phyloP scores from a whole-genome alignment of 208 protist genomes.

The Acanthamoeba healyi region DNA sequence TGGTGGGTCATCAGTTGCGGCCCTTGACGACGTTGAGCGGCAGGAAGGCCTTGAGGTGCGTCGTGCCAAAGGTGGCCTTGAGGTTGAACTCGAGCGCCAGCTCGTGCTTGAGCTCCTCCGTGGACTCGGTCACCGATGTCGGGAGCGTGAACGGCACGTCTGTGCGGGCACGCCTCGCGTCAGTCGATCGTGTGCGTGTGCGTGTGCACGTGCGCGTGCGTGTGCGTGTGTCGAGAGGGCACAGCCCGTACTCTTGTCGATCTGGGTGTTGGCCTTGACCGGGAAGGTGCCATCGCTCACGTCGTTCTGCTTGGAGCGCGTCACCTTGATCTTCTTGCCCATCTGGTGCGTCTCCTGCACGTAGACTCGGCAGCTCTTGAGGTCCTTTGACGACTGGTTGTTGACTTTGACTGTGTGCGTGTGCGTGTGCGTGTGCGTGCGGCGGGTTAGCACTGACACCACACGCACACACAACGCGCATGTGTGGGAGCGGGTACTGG shows the following conservation, averaged over 20 bases:
- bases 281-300: conserved; percentile 47
- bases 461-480: too few species aligned
- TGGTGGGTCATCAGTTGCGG: background rate
- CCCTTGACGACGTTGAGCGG: conserved; percentile 30
- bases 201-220: background rate
- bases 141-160: conserved; percentile 29
- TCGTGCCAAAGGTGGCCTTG: conserved; percentile 48
- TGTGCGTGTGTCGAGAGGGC: background rate
- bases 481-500: background rate
- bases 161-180: too few species aligned
- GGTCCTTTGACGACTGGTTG: conserved; percentile 56
- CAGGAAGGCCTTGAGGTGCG: conserved; percentile 36
- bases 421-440: too few species aligned
- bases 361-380: conserved; percentile 46
- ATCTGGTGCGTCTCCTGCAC: background rate
- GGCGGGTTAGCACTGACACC: too few species aligned
- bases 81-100: conserved; percentile 33
- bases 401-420: conserved; percentile 31
- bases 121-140: background rate
- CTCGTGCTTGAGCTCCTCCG: conserved; percentile 36
- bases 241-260: background rate
- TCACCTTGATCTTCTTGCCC: conserved; percentile 42
- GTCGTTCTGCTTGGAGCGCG: conserved; percentile 16
- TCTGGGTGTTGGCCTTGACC: conserved; percentile 32
- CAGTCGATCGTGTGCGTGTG: too few species aligned